Conservation (phyloP, 2,329 filamentous ascomycete genomes). For the Fusarium torreyae region DNA sequence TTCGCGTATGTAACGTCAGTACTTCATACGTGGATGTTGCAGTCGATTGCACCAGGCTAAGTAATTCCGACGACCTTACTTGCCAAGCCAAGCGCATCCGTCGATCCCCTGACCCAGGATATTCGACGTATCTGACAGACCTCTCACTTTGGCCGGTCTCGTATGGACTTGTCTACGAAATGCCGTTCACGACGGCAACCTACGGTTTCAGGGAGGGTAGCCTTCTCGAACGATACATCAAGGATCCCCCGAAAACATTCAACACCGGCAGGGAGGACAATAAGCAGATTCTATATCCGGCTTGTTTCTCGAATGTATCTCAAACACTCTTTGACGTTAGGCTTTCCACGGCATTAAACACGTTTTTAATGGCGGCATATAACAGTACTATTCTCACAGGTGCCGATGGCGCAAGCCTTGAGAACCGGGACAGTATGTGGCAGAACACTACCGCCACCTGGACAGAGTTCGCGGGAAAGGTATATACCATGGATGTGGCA, state of each 20-base stretch:
- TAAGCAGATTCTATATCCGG: no score
- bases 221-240: no score
- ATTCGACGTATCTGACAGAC: conserved; percentile 9
- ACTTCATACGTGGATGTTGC: conserved; percentile 14
- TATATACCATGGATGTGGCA: background rate
- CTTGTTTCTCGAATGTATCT: no score
- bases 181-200: background rate
- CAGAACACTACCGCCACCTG: background rate
- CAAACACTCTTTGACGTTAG: no score
- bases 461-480: rapidly evolving
- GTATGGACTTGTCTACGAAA: background rate
- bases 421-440: conserved; percentile 2
- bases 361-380: rapidly evolving
- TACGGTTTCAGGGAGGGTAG: no score
- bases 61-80: background rate
- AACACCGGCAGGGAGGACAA: no score
- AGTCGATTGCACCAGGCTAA: background rate
- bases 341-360: background rate
- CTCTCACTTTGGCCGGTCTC: rapidly evolving
- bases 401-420: background rate
- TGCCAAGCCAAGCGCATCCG: background rate
- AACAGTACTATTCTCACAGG: background rate
- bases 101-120: background rate
- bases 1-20: background rate
- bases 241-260: no score